Conservation (phyloP, 2,329 filamentous ascomycete genomes). For the Trichoderma pleuroti region DNA sequence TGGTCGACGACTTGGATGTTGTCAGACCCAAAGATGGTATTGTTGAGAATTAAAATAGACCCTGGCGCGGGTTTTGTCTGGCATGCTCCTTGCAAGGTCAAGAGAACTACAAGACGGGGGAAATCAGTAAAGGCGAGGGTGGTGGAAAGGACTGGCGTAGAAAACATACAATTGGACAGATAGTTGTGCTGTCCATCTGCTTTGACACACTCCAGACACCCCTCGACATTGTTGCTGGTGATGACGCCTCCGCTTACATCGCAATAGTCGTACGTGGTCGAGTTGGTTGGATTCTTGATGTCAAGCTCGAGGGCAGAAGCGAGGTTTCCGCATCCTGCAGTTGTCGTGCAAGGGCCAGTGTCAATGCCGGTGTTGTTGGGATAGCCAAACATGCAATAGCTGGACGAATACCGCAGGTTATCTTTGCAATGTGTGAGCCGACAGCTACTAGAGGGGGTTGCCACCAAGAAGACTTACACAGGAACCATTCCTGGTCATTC, state of each 20-base stretch:
- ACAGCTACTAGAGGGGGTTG: not conserved
- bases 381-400: constrained; percentile 51
- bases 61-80: constrained; percentile 42
- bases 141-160: not conserved
- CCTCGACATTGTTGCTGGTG: constrained; percentile 31
- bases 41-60: constrained; percentile 39
- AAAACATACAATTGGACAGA: constrained; percentile 48
- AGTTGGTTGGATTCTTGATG: constrained; percentile 33
- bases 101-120: constrained; percentile 38
- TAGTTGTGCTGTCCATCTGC: constrained; percentile 41
- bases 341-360: constrained; percentile 49
- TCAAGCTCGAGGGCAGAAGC: constrained; percentile 39
- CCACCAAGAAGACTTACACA: constrained; percentile 44
- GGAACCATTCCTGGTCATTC: constrained; percentile 54
- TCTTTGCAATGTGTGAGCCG: constrained; percentile 34
- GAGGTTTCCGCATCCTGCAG: constrained; percentile 48
- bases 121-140: constrained; percentile 5
- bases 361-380: constrained; percentile 45
- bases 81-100: constrained; percentile 51
- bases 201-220: constrained; percentile 46
- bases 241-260: constrained; percentile 38
- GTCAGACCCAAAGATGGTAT: constrained; percentile 42
- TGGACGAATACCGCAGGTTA: constrained; percentile 51
- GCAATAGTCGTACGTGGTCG: constrained; percentile 48
- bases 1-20: constrained; percentile 3